Conservation (phyloP, 208 protist species). For the Endotrypanum monterogeii region DNA sequence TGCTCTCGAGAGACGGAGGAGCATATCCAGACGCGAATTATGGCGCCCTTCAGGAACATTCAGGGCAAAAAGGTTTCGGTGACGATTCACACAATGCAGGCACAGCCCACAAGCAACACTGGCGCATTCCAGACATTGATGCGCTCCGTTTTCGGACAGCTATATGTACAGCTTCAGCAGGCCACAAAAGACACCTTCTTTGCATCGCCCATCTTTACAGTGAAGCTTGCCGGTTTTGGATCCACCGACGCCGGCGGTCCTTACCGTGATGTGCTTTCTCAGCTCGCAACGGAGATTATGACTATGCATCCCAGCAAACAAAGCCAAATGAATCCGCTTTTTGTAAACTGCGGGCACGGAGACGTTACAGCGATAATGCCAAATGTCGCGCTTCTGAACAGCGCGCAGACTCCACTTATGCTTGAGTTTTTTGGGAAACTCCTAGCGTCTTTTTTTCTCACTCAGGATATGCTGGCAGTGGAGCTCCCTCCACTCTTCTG, state of each 20-base stretch:
- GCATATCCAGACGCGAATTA: constrained; percentile 78
- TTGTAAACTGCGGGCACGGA: constrained; percentile 71
- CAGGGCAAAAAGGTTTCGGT: constrained; percentile 69
- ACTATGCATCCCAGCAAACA: constrained; percentile 73
- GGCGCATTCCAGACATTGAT: constrained; percentile 72
- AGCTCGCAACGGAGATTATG: constrained; percentile 89
- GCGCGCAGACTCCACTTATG: constrained; percentile 82
- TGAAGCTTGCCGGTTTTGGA: constrained; percentile 89
- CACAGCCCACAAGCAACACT: constrained; percentile 53
- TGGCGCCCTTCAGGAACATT: constrained; percentile 78
- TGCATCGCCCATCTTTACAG: constrained; percentile 86
- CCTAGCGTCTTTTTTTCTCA: constrained; percentile 93
- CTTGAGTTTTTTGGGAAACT: constrained; percentile 94
- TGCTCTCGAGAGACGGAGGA: constrained; percentile 71
- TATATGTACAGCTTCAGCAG: constrained; percentile 83
- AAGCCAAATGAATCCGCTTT: constrained; percentile 91
- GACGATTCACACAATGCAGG: constrained; percentile 88
- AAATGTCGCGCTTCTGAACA: constrained; percentile 50
- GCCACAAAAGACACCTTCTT: constrained; percentile 74
- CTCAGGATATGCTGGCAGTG: constrained; percentile 88
- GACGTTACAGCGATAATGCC: constrained; percentile 75
- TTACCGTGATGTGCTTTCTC: constrained; percentile 90
- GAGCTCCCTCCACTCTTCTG: constrained; percentile 94
- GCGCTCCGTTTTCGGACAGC: constrained; percentile 86
- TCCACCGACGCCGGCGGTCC: constrained; percentile 91